Base-by-base conservation (phyloP, 2,329 filamentous ascomycete species). In the Mycosphaerella arachidis region DNA sequence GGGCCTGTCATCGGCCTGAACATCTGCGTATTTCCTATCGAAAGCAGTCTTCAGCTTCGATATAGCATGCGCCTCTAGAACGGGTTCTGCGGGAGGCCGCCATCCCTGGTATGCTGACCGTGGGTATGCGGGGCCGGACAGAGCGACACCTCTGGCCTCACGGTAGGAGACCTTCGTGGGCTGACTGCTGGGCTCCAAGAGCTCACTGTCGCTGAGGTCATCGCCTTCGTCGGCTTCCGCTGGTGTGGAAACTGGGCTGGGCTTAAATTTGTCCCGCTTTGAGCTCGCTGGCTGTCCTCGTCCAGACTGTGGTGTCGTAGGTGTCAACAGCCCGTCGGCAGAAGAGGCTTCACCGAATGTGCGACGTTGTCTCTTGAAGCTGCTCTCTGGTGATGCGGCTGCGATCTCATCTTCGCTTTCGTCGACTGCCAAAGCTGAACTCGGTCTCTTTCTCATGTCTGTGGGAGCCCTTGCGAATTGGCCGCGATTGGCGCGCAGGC, bases 71-170 rank as follows among this genome's bases (percentile, higher is more conserved):
- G 27, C 43, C 46, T 67, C 65, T 6, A 27, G 7, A 6, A 51
- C 13, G 9, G 35, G n/a, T 13, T 56, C 16, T 13, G 53, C 16
- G 2, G 52, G 50, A n/a, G 60, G 53, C 24, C 55, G 6, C 29
- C 45, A 63, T 53, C 61, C 63, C 10, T 56, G 20, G 30, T 63
- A 65, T 6, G 33, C 40, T 10, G 57, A 59, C 6, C 51, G 37
- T 20, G 57, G 57, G 20, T 48, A 54, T 30, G 37, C 29, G 4
- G 57, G 52, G 7, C 52, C 52, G 16, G n/a, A 30, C 6, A 53
- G 12, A 5, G 37, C 27, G 7, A 58, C 48, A 27, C 53, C 27
- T 16, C 18, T 45, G 8, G 31, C n/a, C n/a, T 53, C 31, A 33
- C 48, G 48, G 16, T 31, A 18, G 1, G 45, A 10, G n/a, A 48